Conservation (phyloP, 352 stramenopile species). For the Globisporangium iwayamae region DNA sequence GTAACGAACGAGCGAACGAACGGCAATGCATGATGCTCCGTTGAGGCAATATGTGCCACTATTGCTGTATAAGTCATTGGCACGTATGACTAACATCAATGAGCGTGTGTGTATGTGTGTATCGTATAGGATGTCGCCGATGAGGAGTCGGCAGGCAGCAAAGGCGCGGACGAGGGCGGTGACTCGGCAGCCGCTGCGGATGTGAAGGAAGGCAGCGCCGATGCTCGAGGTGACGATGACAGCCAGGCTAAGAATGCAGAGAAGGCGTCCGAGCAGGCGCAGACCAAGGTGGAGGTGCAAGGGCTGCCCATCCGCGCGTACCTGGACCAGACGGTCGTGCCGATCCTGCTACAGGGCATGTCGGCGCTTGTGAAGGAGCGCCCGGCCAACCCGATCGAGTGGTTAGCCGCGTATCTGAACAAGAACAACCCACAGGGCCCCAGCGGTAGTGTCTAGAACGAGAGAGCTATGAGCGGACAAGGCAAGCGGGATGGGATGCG, state of each 20-base stretch:
- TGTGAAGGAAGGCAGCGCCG: not conserved
- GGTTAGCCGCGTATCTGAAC: slow-evolving; percentile 94
- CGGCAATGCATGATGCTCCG: not conserved
- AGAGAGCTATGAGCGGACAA: not conserved
- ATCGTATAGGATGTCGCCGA: not conserved
- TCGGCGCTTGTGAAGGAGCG: slow-evolving; percentile 97
- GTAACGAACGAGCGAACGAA: not conserved
- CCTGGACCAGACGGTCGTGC: slow-evolving; percentile 97
- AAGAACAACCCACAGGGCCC: slow-evolving; percentile 94
- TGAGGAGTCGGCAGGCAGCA: not conserved
- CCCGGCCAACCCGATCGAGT: slow-evolving; percentile 96
- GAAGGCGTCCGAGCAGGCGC: slow-evolving; percentile 61
- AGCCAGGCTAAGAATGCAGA: slow-evolving; percentile 53
- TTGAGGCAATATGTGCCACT: no score
- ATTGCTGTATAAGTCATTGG: not conserved
- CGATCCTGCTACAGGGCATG: slow-evolving; percentile 98
- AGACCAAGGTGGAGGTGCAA: slow-evolving; percentile 91
- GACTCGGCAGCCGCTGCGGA: not conserved
- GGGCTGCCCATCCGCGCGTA: slow-evolving; percentile 96
- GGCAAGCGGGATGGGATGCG: not conserved
- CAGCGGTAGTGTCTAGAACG: slow-evolving; percentile 9
- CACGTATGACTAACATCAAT: not conserved
- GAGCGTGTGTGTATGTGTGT: not conserved
- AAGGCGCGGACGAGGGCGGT: not conserved
- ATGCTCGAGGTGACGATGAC: not conserved